Evolutionary conservation across 371 early-diverging fungal species (phyloP).

Genomic region (Syncephalastrum monosporum): DNA sequence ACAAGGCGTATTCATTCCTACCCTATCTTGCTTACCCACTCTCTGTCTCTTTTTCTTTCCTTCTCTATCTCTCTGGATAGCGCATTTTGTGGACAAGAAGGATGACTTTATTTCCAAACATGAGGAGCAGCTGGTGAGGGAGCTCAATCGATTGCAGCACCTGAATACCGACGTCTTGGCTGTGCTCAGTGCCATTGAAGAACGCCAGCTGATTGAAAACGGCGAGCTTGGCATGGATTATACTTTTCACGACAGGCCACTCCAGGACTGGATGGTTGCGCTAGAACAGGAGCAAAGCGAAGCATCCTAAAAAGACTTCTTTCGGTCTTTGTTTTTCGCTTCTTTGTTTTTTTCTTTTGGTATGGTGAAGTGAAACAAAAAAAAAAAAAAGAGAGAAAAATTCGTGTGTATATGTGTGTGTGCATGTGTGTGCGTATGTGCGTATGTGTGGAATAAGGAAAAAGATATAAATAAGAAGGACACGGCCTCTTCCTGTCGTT

Average conservation of each 20-base stretch:
- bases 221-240: slow-evolving; percentile 11
- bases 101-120: slow-evolving; percentile 4
- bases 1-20: too few species aligned
- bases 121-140: background rate
- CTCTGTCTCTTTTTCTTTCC: background rate
- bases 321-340: too few species aligned
- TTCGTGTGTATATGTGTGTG: too few species aligned
- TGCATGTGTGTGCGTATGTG: background rate
- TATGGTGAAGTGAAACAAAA: too few species aligned
- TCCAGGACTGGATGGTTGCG: slow-evolving; percentile 10
- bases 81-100: background rate
- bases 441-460: background rate
- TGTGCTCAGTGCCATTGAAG: slow-evolving; percentile 5
- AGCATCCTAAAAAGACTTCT: too few species aligned
- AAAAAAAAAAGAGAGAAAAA: too few species aligned
- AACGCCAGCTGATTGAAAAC: slow-evolving; percentile 5
- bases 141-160: slow-evolving; percentile 4
- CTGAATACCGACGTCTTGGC: background rate
- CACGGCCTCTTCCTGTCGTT: too few species aligned
- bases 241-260: slow-evolving; percentile 5
- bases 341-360: too few species aligned
- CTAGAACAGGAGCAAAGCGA: too few species aligned
- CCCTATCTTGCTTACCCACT: too few species aligned
- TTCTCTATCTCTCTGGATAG: background rate
- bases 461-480: background rate